Base-by-base conservation (phyloP, 495 filamentous ascomycete genomes). In the Lophium mytilinum region DNA sequence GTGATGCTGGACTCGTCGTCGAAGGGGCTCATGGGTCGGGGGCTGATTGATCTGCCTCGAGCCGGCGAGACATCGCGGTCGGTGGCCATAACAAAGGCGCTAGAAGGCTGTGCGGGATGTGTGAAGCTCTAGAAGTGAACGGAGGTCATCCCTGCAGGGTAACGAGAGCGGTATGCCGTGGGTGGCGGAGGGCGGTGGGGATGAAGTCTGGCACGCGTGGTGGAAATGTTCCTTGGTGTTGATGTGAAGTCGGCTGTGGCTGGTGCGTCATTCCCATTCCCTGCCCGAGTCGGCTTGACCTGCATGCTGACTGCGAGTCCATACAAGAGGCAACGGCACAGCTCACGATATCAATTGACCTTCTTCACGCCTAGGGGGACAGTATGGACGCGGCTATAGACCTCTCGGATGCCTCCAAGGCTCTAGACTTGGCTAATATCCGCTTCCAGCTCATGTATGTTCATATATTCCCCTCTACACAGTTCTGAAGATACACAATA, bases 401-500 rank as follows among this genome's bases (percentile, higher is more conserved):
- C 71, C 81, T 96, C 36, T 87, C 82, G 14, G 84, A 96, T 72
- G 77, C 81, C 64, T 81, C 81, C 60, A 86, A 89, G 74, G 91
- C 91, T 34, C 76, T 98, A 62, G 90, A 96, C 64, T 79, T 98
- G 37, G 77, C 84, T 41, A 92, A 92, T 67, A 98, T 98, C 71
- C 88, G 93, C 58, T 95, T 88, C 74, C 92, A 98, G 71, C 73
- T 98, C 52, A 95, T 97, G 91, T 95, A 72, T 73, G 84, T 37
- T 11, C n/a, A 30, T 19, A 9, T 49, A 42, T 7, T 14, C 37
- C 12, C 8, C 17, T 11, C 48, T 42, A 14, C 46, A 39, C 19
- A 10, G 36, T 35, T 14, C 11, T 15, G 34, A 33, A 7, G 58
- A 4, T 21, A 6, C 15, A 19, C 3, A 46, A 35, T 17, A 14